phyloP scores from a whole-genome alignment of 306 rosid genomes.

The Ochetophila trinervis region DNA sequence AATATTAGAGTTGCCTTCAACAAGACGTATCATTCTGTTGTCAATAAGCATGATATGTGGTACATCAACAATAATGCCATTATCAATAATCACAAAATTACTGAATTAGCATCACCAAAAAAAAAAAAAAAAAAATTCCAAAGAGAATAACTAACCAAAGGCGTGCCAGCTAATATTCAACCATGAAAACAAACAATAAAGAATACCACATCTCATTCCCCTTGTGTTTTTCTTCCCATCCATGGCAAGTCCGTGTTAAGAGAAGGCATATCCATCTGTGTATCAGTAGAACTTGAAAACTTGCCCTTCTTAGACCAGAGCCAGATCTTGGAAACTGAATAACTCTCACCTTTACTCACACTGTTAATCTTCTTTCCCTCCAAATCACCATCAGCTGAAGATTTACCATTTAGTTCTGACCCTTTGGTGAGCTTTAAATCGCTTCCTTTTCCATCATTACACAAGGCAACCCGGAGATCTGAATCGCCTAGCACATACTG shows the following conservation, averaged over 20 bases:
- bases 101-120: conserved; percentile 47
- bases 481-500: conserved; percentile 78
- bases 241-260: conserved; percentile 61
- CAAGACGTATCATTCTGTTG: conserved; percentile 29
- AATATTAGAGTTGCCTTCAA: conserved; percentile 22
- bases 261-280: conserved; percentile 61
- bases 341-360: conserved; percentile 83
- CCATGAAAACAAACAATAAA: conserved; percentile 21
- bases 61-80: conserved; percentile 34
- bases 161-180: conserved; percentile 29
- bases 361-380: conserved; percentile 73
- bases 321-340: conserved; percentile 90
- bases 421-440: conserved; percentile 35
- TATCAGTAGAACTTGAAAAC: conserved; percentile 48
- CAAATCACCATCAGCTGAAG: conserved; percentile 51
- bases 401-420: conserved; percentile 35
- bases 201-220: conserved; percentile 51
- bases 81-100: conserved; percentile 34
- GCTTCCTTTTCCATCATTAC: conserved; percentile 32
- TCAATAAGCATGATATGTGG: conserved; percentile 27
- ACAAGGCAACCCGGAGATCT: conserved; percentile 65
- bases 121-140: background rate
- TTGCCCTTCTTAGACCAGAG: conserved; percentile 80
- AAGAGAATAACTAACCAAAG: conserved; percentile 20
- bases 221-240: conserved; percentile 51